phyloP scores from a whole-genome alignment of 1,284 basidiomycete genomes.

The Neonothopanus nambi region DNA sequence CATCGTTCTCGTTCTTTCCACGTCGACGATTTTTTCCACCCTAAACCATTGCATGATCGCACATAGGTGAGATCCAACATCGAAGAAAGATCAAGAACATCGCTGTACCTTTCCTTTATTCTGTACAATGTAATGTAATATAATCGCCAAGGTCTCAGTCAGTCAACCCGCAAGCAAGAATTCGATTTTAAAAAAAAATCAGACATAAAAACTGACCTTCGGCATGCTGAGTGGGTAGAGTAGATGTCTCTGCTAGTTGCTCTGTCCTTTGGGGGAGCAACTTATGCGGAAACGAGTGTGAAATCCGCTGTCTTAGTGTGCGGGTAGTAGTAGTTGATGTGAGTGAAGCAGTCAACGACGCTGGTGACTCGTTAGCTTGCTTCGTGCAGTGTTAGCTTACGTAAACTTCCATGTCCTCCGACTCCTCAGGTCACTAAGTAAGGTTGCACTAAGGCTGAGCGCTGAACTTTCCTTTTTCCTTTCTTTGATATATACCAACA shows the following conservation, averaged over 20 bases:
- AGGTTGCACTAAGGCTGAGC: too few species aligned
- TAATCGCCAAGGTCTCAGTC: too few species aligned
- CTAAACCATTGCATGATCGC: slow-evolving; percentile 41
- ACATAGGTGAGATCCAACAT: slow-evolving; percentile 1
- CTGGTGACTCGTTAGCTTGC: too few species aligned
- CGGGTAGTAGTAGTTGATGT: background rate
- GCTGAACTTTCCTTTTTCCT: too few species aligned
- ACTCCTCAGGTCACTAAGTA: too few species aligned
- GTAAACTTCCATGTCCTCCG: too few species aligned
- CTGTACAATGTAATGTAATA: too few species aligned
- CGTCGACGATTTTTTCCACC: slow-evolving; percentile 99
- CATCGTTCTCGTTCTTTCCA: slow-evolving; percentile 99
- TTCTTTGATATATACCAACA: too few species aligned
- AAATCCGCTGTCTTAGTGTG: background rate
- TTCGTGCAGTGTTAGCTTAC: too few species aligned
- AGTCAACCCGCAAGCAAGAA: too few species aligned
- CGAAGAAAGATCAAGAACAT: background rate
- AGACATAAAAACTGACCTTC: slow-evolving; percentile 42
- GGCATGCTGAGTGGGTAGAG: slow-evolving; percentile 43
- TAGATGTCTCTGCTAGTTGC: slow-evolving; percentile 3
- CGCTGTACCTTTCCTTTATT: slow-evolving; percentile 77
- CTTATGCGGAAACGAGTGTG: slow-evolving; percentile 7
- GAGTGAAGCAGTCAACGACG: too few species aligned
- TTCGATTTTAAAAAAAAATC: slow-evolving; percentile 21
- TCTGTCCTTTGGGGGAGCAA: background rate